These are phyloP conservation scores for Globisporangium radiosum DNA, from an alignment of 352 stramenopile species.

Conservation along the genomic window DNA sequence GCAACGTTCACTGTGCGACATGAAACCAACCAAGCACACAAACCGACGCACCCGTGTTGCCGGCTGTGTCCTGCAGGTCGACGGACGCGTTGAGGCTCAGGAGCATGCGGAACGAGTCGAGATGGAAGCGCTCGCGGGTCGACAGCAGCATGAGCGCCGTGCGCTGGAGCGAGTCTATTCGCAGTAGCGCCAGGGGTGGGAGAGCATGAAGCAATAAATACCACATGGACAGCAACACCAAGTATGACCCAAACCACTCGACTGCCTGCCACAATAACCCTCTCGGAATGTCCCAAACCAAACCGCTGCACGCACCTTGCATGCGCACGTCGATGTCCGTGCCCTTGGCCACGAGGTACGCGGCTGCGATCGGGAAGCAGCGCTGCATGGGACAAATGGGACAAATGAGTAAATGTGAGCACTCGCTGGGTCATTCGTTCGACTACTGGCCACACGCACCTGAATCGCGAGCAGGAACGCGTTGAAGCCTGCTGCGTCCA, in stretches of 20 bases:
- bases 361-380: slow-evolving; percentile 68
- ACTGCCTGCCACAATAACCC: too few relatives aligned
- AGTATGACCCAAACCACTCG: too few relatives aligned
- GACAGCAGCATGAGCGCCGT: slow-evolving; percentile 72
- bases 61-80: slow-evolving; percentile 45
- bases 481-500: slow-evolving; percentile 44
- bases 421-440: too few relatives aligned
- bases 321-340: slow-evolving; percentile 52
- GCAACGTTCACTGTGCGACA: neutral
- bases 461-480: slow-evolving; percentile 65
- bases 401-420: neutral
- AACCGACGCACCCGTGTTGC: slow-evolving; percentile 52
- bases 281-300: too few relatives aligned
- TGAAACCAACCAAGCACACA: neutral
- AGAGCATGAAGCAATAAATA: neutral
- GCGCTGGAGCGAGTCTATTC: slow-evolving; percentile 23
- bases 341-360: slow-evolving; percentile 75
- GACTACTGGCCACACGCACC: slow-evolving; percentile 7
- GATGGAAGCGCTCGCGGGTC: slow-evolving; percentile 62
- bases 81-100: slow-evolving; percentile 55
- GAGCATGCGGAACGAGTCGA: slow-evolving; percentile 80
- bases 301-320: slow-evolving; percentile 17
- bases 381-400: slow-evolving; percentile 12
- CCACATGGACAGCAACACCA: too few relatives aligned
- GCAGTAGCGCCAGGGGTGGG: neutral